Base-by-base conservation (phyloP, 495 filamentous ascomycete species). In the Trichoderma gamsii region DNA sequence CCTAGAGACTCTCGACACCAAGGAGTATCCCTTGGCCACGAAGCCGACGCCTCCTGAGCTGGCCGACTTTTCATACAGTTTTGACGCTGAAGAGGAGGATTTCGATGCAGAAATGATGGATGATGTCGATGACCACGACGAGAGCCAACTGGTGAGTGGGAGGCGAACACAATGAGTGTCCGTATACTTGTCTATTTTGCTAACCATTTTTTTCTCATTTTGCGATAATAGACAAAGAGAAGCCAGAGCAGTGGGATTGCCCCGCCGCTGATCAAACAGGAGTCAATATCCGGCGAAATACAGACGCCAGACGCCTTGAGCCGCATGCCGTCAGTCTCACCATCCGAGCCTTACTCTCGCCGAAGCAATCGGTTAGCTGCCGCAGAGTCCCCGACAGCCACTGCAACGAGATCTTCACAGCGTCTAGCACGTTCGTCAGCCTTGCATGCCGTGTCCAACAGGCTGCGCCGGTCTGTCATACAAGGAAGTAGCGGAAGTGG, bases 11-110 rank as follows among this genome's bases (percentile, higher is more conserved):
- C 86, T 96, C 63, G 94, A 98, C 77, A 82, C 90, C 11, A 94
- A 96, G 73, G 84, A 91, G 70, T 99, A 93, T 76, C 96, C 96
- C 64, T 82, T 99, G 44, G 96, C 95, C 63, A 81, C 83, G 52
- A 86, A 88, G 25, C 89, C 90, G 0, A 97, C 94, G 5, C 95
- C 95, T 16, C 82, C 84, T 16, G 87, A 87, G 51, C 77, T 99
- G 46, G 87, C 85, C 69, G 87, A 85, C 21, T 82, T 97, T 70
- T 86, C 82, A 63, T 68, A 49, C 25, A 41, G 65, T 46, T 93
- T 96, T 71, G 86, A 90, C 65, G 76, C 92, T 21, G 70, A 75
- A 56, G 70, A 75, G 21, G 70, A 74, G 25, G 87, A 88, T 27
- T 87, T 85, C 43, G 81, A 83, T 67, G 78, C 87, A 9, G 18